A percentile compares a stretch with the other conserved stretches of the same genome.
Conservation (phyloP, 73 alveolate species). For the Paramecium tetraurelia region DNA sequence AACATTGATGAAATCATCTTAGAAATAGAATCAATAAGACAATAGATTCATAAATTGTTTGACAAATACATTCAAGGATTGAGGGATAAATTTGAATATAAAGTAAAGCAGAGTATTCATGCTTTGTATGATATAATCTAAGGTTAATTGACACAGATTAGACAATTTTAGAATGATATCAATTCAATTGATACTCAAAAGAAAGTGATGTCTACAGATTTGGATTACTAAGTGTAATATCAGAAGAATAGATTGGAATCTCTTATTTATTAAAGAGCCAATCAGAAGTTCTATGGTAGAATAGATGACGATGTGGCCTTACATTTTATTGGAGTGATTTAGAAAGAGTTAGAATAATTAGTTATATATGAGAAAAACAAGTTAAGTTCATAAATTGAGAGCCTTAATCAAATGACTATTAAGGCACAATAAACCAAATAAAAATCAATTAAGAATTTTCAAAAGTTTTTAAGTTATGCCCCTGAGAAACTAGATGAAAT, state of each 20-base stretch:
- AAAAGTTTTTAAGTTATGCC: not conserved
- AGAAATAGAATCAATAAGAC: conserved; percentile 39
- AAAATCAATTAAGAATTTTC: not conserved
- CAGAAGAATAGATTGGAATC: conserved; percentile 7
- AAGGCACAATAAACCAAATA: not conserved
- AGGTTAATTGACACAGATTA: not conserved
- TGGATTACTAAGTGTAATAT: conserved; percentile 22
- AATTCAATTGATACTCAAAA: not conserved
- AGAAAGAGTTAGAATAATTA: conserved; percentile 25
- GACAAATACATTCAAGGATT: conserved; percentile 11
- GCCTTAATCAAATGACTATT: not conserved
- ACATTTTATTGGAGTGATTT: conserved; percentile 35
- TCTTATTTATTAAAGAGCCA: conserved; percentile 22
- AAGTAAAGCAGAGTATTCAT: not conserved
- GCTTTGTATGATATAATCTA: not conserved
- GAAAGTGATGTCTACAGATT: not conserved
- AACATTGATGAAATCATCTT: conserved; percentile 29
- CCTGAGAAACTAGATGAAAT: not conserved
- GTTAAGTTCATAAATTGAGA: not conserved
- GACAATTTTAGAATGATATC: not conserved
- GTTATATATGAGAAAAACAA: conserved; percentile 31
- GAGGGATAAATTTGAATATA: conserved; percentile 29
- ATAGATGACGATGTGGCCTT: conserved; percentile 46
- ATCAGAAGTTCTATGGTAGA: conserved; percentile 8
- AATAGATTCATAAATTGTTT: not conserved